Base-by-base conservation (phyloP, 495 filamentous ascomycete genomes). In the Pseudevernia furfuracea region DNA sequence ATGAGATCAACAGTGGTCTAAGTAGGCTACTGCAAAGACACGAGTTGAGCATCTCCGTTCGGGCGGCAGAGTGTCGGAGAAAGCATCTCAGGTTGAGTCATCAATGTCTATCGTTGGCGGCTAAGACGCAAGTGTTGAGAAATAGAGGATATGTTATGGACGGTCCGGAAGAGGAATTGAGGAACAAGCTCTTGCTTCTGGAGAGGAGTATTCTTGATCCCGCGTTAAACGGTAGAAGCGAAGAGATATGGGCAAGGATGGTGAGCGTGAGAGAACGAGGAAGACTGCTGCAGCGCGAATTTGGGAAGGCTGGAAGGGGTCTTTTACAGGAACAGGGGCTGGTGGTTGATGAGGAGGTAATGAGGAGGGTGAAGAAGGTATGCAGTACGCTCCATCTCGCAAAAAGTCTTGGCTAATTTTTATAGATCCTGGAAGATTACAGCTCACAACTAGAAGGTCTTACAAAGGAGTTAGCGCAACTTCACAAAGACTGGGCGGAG, bases 211-310 rank as follows among this genome's bases (percentile, higher is more conserved):
- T 93, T 21, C 87, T 88, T 61, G 95, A 99, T 76, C 93, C 95
- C 3, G 87, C 86, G 23, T 79, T 96, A 55, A 87, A 81, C 59
- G 92, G 91, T 7, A 79, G 92, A 62, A 85, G 85, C 60, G 94
- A 99, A 75, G 94, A 99, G 78, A 89, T 99, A 58, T 99, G 94
- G 94, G 95, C 94, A 43, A 80, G 95, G 39, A 88, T 99, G 82
- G 84, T 96, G 61, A 87, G 87, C 34, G 84, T 97, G 43, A 80
- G 90, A 68, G 90, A 93, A 66, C 84, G 91, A 67, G 89, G 89
- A 41, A 85, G 87, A 71, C 82, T 84, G 55, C 76, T 99, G 67
- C 87, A 91, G 74, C 81, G 81, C 59, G 92, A 96, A 77, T 81
- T 94, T 67, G 86, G 88, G 69, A 87, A 84, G 71, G 73, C 81